Conservation (phyloP, 305 asterid species). For the Fraxinus greggii region DNA sequence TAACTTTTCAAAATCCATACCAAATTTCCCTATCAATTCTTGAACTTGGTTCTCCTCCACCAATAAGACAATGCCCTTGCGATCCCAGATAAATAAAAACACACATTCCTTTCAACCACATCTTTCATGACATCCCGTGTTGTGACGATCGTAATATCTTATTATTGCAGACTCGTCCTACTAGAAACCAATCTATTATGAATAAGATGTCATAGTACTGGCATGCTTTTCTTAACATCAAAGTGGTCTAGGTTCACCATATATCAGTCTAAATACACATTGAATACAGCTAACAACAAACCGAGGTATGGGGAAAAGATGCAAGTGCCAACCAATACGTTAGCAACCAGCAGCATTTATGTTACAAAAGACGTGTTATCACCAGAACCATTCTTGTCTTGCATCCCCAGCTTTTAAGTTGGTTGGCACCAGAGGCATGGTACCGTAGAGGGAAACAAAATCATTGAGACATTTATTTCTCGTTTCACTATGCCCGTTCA, state of each 20-base stretch:
- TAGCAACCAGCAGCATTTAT: not conserved
- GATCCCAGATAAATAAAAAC: not conserved
- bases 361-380: not conserved
- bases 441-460: conserved; percentile 51
- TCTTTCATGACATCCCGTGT: not conserved
- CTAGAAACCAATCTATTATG: not conserved
- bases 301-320: not conserved
- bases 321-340: not conserved
- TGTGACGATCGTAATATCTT: not conserved
- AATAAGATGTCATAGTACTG: not conserved
- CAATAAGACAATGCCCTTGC: not conserved
- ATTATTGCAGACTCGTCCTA: not conserved
- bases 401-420: conserved; percentile 52
- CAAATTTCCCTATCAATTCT: not conserved
- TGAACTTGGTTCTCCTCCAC: not conserved
- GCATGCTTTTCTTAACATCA: not conserved
- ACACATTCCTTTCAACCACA: not conserved
- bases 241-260: not conserved
- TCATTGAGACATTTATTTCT: conserved; percentile 55
- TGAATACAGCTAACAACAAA: not conserved
- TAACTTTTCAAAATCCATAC: not conserved
- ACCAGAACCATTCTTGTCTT: conserved; percentile 53
- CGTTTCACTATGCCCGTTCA: conserved; percentile 37
- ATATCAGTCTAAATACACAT: not conserved
- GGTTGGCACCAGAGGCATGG: conserved; percentile 57